Evolutionary conservation across 495 filamentous ascomycete species (phyloP).

Genomic region (Penicillium turbatum): DNA sequence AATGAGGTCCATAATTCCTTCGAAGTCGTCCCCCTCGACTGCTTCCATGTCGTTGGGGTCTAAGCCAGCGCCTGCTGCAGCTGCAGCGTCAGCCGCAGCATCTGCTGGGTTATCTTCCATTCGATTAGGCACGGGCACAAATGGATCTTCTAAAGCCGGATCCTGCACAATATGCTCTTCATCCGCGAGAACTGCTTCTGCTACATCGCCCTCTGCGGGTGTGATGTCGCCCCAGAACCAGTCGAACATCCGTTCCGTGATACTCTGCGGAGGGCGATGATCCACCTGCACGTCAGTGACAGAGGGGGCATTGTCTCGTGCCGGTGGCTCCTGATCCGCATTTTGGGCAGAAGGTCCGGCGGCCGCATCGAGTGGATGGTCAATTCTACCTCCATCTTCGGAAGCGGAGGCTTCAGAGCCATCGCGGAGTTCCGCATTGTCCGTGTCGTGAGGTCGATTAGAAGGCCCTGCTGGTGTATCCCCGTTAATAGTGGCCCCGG

Average conservation of each 20-base stretch:
- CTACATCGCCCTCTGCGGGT: conserved; percentile 27
- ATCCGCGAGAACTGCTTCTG: conserved; percentile 34
- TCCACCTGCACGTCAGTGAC: background rate
- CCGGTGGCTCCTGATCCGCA: background rate
- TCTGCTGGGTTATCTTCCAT: conserved; percentile 14
- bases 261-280: conserved; percentile 11
- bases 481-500: conserved; percentile 12
- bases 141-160: conserved; percentile 57
- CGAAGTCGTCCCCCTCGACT: conserved; percentile 89
- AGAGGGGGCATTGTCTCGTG: background rate
- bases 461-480: conserved; percentile 8
- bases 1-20: conserved; percentile 92
- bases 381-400: background rate
- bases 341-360: background rate
- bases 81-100: conserved; percentile 24
- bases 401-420: background rate
- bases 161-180: conserved; percentile 58
- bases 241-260: conserved; percentile 33
- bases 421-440: background rate
- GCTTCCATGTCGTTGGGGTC: conserved; percentile 58
- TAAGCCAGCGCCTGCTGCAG: conserved; percentile 43
- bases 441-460: background rate
- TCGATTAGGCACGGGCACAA: conserved; percentile 50
- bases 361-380: background rate
- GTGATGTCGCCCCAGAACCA: conserved; percentile 64